These are phyloP conservation scores for Collybiopsis confluens DNA, from an alignment of 768 basidiomycete genomes.

Conservation along the genomic window DNA sequence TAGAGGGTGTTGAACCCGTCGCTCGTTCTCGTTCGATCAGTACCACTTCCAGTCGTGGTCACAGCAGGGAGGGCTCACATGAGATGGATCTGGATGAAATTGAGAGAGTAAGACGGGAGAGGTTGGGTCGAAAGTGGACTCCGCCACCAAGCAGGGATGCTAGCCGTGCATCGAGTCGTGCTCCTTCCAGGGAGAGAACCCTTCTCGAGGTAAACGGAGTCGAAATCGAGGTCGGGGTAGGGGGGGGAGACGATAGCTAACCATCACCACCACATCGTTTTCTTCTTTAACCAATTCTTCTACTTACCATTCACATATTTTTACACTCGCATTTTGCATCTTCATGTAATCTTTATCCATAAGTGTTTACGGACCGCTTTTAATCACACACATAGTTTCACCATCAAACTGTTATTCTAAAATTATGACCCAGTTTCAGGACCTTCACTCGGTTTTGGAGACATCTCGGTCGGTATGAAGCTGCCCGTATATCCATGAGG, in stretches of 20 bases:
- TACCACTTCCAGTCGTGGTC: neutral
- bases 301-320: neutral
- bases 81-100: conserved; percentile 1
- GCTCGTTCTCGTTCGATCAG: neutral
- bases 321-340: neutral
- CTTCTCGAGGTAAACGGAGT: conserved; percentile 6
- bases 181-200: conserved; percentile 1
- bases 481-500: neutral
- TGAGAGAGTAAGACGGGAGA: neutral
- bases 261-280: neutral
- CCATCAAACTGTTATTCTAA: neutral
- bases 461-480: neutral
- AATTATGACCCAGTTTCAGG: too few species aligned
- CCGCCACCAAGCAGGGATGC: neutral
- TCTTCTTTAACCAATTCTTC: neutral
- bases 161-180: conserved; percentile 4
- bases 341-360: neutral
- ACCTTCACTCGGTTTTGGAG: conserved; percentile 23
- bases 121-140: conserved; percentile 4
- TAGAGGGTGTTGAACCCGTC: neutral
- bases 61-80: neutral
- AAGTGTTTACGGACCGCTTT: neutral
- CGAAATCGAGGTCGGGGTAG: conserved; percentile 2
- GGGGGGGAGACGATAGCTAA: neutral
- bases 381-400: neutral